These are phyloP conservation scores for Yamadazyma atlantica DNA, from an alignment of 1,139 yeast genomes.

Conservation along the genomic window DNA sequence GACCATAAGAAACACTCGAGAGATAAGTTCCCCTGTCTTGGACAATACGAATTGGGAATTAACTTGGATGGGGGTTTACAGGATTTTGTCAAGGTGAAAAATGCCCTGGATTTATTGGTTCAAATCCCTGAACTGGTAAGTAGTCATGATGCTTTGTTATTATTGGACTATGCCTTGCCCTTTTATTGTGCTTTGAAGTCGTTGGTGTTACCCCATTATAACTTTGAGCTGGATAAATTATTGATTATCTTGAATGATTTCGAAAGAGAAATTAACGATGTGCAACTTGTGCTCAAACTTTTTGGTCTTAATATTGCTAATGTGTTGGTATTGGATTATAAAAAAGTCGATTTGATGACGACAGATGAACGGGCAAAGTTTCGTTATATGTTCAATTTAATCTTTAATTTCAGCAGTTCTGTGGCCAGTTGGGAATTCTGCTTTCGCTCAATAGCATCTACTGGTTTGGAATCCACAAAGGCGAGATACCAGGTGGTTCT, in stretches of 20 bases:
- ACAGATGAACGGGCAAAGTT: slow-evolving; percentile 16
- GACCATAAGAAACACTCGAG: not conserved
- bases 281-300: slow-evolving; percentile 33
- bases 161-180: slow-evolving; percentile 37
- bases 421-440: slow-evolving; percentile 23
- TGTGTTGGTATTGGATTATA: slow-evolving; percentile 29
- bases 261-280: slow-evolving; percentile 35
- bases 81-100: slow-evolving; percentile 30
- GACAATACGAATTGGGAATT: slow-evolving; percentile 31
- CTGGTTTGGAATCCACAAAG: slow-evolving; percentile 30
- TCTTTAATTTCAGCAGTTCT: slow-evolving; percentile 19
- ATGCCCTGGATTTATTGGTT: slow-evolving; percentile 26
- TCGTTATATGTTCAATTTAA: slow-evolving; percentile 22
- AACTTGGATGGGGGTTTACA: slow-evolving; percentile 44
- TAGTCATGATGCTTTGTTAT: slow-evolving; percentile 39
- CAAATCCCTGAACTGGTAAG: slow-evolving; percentile 32
- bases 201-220: slow-evolving; percentile 6
- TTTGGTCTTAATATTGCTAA: slow-evolving; percentile 26
- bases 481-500: slow-evolving; percentile 26
- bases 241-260: slow-evolving; percentile 31
- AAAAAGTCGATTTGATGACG: slow-evolving; percentile 14
- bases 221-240: slow-evolving; percentile 16
- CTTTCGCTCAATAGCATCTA: slow-evolving; percentile 21
- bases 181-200: slow-evolving; percentile 27
- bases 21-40: slow-evolving; percentile 19